Percentiles rank a stretch among this genome's conserved stretches.
These are phyloP conservation scores for Baudoinia panamericana DNA, from an alignment of 495 filamentous ascomycete species.

Conservation along the genomic window DNA sequence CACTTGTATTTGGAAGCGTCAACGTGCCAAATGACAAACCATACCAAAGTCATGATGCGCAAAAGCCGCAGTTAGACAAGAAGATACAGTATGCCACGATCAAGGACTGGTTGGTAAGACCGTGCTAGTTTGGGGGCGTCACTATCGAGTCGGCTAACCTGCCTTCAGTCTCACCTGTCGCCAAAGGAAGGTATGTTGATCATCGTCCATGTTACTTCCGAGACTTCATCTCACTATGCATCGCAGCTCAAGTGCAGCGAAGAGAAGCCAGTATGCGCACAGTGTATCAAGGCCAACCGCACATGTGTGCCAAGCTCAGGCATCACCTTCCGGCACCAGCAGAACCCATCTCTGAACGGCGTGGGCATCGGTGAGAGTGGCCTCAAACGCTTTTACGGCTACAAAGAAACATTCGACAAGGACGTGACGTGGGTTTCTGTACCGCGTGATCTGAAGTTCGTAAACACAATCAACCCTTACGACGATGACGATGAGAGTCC, in stretches of 20 bases:
- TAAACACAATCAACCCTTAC: conserved; percentile 50
- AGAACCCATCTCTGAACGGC: conserved; percentile 60
- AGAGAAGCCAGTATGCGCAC: conserved; percentile 43
- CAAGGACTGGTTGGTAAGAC: conserved; percentile 42
- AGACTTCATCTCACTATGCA: not conserved
- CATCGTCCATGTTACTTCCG: too few species aligned
- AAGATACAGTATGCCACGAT: too few species aligned
- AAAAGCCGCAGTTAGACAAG: too few species aligned
- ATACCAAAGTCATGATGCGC: too few species aligned
- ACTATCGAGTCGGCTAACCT: conserved; percentile 19
- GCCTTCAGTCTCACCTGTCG: conserved; percentile 43
- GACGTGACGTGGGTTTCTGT: conserved; percentile 51
- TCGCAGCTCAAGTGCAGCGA: conserved; percentile 47
- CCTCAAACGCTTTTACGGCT: conserved; percentile 54
- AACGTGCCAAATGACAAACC: too few species aligned
- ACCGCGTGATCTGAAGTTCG: conserved; percentile 50
- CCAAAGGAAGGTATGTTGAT: conserved; percentile 35
- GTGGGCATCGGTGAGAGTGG: conserved; percentile 30
- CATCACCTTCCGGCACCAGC: conserved; percentile 56
- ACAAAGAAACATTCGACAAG: conserved; percentile 53
- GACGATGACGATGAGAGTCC: conserved; percentile 34
- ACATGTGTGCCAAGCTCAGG: conserved; percentile 50
- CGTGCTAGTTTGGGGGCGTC: conserved; percentile 9
- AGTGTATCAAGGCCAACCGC: conserved; percentile 47
- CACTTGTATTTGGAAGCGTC: too few species aligned